Conservation (phyloP, 345 rosid genomes). For the Sisymbrium irio region DNA sequence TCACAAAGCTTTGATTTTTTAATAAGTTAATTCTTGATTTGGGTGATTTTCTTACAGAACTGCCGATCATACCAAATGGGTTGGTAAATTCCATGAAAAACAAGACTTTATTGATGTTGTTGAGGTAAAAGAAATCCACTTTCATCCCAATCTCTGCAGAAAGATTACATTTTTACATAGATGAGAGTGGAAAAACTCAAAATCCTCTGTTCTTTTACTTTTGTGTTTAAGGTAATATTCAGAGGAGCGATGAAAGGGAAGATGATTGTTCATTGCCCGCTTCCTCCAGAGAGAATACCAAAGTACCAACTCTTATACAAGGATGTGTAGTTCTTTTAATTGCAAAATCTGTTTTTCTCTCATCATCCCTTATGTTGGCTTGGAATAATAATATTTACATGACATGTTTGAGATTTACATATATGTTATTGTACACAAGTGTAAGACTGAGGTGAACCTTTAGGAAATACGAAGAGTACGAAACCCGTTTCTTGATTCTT, state of each 20-base stretch:
- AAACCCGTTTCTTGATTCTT: not conserved
- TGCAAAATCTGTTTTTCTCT: constrained; percentile 10
- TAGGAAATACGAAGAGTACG: not conserved
- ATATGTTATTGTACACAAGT: not conserved
- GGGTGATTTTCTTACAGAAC: constrained; percentile 49
- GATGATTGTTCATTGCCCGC: constrained; percentile 71
- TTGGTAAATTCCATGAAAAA: constrained; percentile 73
- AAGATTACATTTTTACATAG: not conserved
- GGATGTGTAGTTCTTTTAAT: constrained; percentile 42
- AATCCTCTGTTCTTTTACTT: not conserved
- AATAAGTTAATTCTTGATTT: not conserved
- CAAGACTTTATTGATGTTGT: constrained; percentile 92
- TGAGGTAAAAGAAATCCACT: constrained; percentile 48
- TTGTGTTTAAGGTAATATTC: constrained; percentile 55
- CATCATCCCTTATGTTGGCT: not conserved
- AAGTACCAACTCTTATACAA: constrained; percentile 75
- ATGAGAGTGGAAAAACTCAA: not conserved
- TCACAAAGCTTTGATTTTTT: not conserved
- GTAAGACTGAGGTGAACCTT: not conserved
- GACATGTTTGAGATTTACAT: not conserved
- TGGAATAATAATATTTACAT: not conserved
- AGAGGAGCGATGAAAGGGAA: constrained; percentile 98
- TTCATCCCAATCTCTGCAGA: no score
- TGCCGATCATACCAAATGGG: constrained; percentile 91
- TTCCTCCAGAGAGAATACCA: constrained; percentile 80